Evolutionary conservation across 345 rosid species (phyloP), one percentile per base, ranked within the genome.

Genomic region (Mangifera indica): DNA sequence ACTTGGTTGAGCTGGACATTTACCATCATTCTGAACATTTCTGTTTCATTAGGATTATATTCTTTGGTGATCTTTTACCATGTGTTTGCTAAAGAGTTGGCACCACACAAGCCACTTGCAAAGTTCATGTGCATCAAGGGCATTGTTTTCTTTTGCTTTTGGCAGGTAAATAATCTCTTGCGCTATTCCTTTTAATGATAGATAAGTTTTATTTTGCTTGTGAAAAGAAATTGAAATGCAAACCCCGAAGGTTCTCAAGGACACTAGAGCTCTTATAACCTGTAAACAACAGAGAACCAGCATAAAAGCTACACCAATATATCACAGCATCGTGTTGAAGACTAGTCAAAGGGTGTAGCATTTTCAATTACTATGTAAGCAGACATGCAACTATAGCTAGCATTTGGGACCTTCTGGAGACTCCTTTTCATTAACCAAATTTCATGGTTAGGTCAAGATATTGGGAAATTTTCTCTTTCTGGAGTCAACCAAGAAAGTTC

Each of bases 121-220:
- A 92, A 95, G 83, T 95, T 95, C 90, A 65, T 95, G 85, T 95
- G 99, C 91, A 88, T 95, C 81, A 95, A 95, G 85, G 99, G 99
- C 51, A 86, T 95, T 53, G 99, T 95, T 71, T 92, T 95, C 90
- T 92, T 95, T 74, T 87, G 92, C 93, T 95, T 95, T 75, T 95
- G 99, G 98, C 98, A 92, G 98, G 99, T 95, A 85, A 75, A 85
- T 74, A 34, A 45, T 29, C 32, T 10, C 69, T 72, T 20, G 5
- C 69, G 13, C 8, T 58, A 4, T 54, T 71, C 25, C 37, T 2
- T 22, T 32, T 21, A 40, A 7, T 4, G 8, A 22, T 6, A 24
- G 8, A n/a, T 45, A 45, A 58, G 70, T 29, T 68, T n/a, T 66
- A 52, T 25, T 32, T 46, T 40, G 32, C 48, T 26, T 14, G 8